phyloP scores from a whole-genome alignment of 495 filamentous ascomycete species.

The Aspergillus conjunctus region DNA sequence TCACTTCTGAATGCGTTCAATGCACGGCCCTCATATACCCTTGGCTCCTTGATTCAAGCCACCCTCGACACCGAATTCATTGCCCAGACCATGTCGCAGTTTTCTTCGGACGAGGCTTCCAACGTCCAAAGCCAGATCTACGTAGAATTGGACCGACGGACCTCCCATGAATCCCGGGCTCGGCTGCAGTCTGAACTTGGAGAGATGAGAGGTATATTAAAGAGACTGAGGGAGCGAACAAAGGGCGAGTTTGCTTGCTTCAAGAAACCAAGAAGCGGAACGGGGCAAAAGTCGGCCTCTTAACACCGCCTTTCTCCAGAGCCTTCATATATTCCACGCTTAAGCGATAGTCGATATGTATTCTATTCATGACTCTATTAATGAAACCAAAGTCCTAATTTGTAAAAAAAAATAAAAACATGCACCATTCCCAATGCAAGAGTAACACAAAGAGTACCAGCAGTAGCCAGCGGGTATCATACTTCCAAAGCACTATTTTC shows the following conservation, averaged over 20 bases:
- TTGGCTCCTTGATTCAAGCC: conserved; percentile 90
- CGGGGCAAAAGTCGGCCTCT: conserved; percentile 25
- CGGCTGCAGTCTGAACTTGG: conserved; percentile 82
- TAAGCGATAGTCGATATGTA: conserved; percentile 4
- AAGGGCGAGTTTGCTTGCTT: conserved; percentile 86
- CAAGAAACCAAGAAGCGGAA: conserved; percentile 49
- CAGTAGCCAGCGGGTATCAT: conserved; percentile 30
- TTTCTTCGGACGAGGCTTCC: conserved; percentile 79
- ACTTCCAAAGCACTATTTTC: conserved; percentile 19
- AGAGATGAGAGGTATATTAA: conserved; percentile 83
- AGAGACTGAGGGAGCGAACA: conserved; percentile 77
- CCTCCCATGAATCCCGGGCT: conserved; percentile 78
- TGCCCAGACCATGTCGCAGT: conserved; percentile 85
- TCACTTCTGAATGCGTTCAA: conserved; percentile 74
- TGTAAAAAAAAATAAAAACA: no score
- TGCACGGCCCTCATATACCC: conserved; percentile 63
- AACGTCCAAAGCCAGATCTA: conserved; percentile 85
- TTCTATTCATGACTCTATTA: conserved; percentile 6
- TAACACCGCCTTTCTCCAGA: not conserved
- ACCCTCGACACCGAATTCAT: conserved; percentile 97
- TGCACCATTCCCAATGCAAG: not conserved
- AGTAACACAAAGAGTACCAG: conserved; percentile 10
- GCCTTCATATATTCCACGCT: not conserved
- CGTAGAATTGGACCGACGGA: conserved; percentile 80
- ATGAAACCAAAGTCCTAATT: not conserved